A percentile compares a stretch with the other conserved stretches of the same genome.
phyloP scores from a whole-genome alignment of 1,284 basidiomycete species.

The Sphaerobolus stellatus region DNA sequence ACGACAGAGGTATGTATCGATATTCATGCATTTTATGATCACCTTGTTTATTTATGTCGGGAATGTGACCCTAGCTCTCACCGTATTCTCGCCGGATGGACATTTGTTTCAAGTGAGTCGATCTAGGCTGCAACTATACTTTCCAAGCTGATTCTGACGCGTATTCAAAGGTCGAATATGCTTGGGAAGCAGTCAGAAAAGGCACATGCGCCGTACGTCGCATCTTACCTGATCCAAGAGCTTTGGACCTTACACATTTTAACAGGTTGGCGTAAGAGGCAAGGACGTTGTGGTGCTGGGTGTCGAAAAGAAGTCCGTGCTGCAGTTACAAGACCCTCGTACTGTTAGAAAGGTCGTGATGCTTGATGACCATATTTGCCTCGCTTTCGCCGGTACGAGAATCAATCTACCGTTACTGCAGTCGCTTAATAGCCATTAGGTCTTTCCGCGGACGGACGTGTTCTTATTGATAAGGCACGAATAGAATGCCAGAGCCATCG shows the following conservation, averaged over 20 bases:
- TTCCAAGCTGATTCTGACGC: slow-evolving; percentile 20
- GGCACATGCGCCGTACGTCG: slow-evolving; percentile 91
- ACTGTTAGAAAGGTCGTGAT: slow-evolving; percentile 98
- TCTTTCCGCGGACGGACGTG: slow-evolving; percentile 95
- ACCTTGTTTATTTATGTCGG: too few species aligned
- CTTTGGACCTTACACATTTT: too few species aligned
- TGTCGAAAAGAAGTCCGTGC: slow-evolving; percentile 97
- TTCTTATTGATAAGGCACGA: slow-evolving; percentile 96
- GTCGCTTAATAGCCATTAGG: slow-evolving; percentile 53
- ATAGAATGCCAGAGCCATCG: slow-evolving; percentile 98
- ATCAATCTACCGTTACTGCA: slow-evolving; percentile 1
- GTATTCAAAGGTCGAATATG: slow-evolving; percentile 87
- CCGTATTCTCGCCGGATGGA: slow-evolving; percentile 93
- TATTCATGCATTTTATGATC: neutral
- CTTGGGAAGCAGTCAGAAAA: slow-evolving; percentile 93
- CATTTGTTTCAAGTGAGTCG: slow-evolving; percentile 82
- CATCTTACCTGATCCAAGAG: too few species aligned
- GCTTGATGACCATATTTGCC: slow-evolving; percentile 96
- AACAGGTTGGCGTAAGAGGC: slow-evolving; percentile 97
- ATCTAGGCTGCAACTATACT: slow-evolving; percentile 18
- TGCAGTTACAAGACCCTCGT: slow-evolving; percentile 96
- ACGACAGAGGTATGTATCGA: slow-evolving; percentile 65
- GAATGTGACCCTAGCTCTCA: too few species aligned
- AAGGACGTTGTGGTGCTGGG: slow-evolving; percentile 95
- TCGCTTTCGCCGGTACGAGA: slow-evolving; percentile 90